A percentile compares a stretch with the other conserved stretches of the same genome.
phyloP scores from a whole-genome alignment of 2,329 filamentous ascomycete genomes.

The Huntiella omanensis region DNA sequence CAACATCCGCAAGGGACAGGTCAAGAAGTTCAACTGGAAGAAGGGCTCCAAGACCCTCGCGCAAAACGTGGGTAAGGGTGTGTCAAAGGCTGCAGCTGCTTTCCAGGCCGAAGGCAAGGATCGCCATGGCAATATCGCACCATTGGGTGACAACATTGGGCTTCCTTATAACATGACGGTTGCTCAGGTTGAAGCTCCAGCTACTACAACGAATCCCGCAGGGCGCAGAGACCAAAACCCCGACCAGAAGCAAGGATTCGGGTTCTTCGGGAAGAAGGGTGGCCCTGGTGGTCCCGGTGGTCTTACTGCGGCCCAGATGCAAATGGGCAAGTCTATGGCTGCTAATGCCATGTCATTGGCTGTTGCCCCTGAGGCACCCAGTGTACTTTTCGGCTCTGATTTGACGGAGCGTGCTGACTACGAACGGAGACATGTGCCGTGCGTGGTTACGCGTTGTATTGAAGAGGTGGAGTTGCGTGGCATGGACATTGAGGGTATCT shows the following conservation, averaged over 20 bases:
- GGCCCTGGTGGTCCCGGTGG: slow-evolving; percentile 1
- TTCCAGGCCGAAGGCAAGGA: slow-evolving; percentile 40
- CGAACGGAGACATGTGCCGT: slow-evolving; percentile 76
- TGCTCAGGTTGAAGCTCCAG: slow-evolving; percentile 31
- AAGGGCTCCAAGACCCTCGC: slow-evolving; percentile 86
- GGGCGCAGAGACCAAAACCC: slow-evolving; percentile 18
- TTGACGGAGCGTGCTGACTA: slow-evolving; percentile 68
- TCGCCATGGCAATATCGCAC: slow-evolving; percentile 25
- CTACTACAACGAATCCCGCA: slow-evolving; percentile 13
- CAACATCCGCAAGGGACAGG: slow-evolving; percentile 82
- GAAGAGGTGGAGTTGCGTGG: slow-evolving; percentile 90
- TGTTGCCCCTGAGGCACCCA: slow-evolving; percentile 23
- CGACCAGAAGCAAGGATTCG: slow-evolving; percentile 41
- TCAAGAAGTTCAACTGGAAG: slow-evolving; percentile 98
- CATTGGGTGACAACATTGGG: slow-evolving; percentile 45
- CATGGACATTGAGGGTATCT: slow-evolving; percentile 96
- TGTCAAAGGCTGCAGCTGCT: slow-evolving; percentile 77
- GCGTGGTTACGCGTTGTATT: slow-evolving; percentile 81
- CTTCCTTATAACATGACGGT: slow-evolving; percentile 54
- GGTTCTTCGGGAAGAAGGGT: slow-evolving; percentile 44
- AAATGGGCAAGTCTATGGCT: slow-evolving; percentile 6
- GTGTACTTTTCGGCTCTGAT: slow-evolving; percentile 71
- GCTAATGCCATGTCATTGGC: slow-evolving; percentile 6
- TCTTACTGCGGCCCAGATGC: not conserved
- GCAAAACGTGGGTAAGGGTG: slow-evolving; percentile 82